Conservation (phyloP, 139 green algal species). For the Spirogloea muscicola region DNA sequence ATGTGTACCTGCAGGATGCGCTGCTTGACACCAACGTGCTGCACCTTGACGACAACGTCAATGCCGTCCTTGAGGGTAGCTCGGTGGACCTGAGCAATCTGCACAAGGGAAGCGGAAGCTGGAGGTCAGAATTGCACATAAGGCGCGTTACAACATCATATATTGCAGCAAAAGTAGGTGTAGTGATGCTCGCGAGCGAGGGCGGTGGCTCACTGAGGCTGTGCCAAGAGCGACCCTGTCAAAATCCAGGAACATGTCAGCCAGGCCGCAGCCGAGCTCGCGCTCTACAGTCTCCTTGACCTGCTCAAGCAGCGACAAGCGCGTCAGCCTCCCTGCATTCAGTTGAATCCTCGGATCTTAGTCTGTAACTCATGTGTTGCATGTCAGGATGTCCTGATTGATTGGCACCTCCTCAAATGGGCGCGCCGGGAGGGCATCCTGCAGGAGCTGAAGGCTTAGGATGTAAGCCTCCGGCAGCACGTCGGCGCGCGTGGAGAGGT, state of each 20-base stretch:
- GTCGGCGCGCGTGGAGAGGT: slow-evolving; percentile 93
- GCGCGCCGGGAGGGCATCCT: slow-evolving; percentile 94
- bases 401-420: slow-evolving; percentile 59
- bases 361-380: too few relatives aligned
- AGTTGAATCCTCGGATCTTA: too few relatives aligned
- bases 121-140: too few relatives aligned
- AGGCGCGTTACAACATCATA: too few relatives aligned
- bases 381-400: too few relatives aligned
- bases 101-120: too few relatives aligned
- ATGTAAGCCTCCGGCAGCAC: slow-evolving; percentile 90
- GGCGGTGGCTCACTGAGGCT: slow-evolving; percentile 50
- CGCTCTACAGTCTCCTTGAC: slow-evolving; percentile 57
- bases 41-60: slow-evolving; percentile 94
- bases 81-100: slow-evolving; percentile 75
- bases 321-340: too few relatives aligned
- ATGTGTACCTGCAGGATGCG: slow-evolving; percentile 39
- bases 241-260: slow-evolving; percentile 78
- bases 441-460: slow-evolving; percentile 88
- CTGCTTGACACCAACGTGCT: slow-evolving; percentile 84
- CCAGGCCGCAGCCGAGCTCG: slow-evolving; percentile 64
- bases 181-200: not conserved
- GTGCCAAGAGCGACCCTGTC: slow-evolving; percentile 80
- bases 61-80: slow-evolving; percentile 62
- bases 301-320: too few relatives aligned
- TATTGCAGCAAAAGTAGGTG: too few relatives aligned